Evolutionary conservation across 2,329 filamentous ascomycete species (phyloP).

Genomic region (Fusarium sarcochroum): DNA sequence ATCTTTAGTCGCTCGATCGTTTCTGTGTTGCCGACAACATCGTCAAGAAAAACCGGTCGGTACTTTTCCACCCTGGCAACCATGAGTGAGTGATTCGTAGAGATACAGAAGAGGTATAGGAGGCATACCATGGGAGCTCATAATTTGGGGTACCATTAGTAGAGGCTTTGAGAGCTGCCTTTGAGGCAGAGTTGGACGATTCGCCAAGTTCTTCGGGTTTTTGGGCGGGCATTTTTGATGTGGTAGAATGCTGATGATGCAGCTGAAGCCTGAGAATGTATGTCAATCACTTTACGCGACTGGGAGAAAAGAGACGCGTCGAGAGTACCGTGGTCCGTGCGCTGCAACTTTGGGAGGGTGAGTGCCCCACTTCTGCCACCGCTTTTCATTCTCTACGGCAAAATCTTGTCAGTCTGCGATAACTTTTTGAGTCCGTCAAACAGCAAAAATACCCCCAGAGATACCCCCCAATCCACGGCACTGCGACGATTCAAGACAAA

Average conservation of each 20-base stretch:
- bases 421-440: conserved; percentile 47
- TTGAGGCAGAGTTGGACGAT: conserved; percentile 71
- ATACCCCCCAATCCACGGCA: conserved; percentile 25
- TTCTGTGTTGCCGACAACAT: conserved; percentile 97
- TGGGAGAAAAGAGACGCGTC: conserved; percentile 53
- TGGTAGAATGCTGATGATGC: conserved; percentile 25
- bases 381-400: conserved; percentile 47
- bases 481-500: neutral
- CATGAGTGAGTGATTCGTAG: conserved; percentile 40
- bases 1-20: conserved; percentile 98
- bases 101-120: conserved; percentile 1
- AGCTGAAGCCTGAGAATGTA: conserved; percentile 39
- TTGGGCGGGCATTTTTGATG: conserved; percentile 62
- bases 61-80: conserved; percentile 94
- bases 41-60: conserved; percentile 92
- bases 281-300: conserved; percentile 56
- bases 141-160: conserved; percentile 70
- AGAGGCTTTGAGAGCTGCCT: conserved; percentile 66
- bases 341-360: neutral
- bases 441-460: conserved; percentile 8
- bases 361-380: conserved; percentile 46
- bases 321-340: conserved; percentile 50
- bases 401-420: conserved; percentile 43
- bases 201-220: conserved; percentile 69
- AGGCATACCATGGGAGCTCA: conserved; percentile 81